Evolutionary conservation across 768 basidiomycete genomes (phyloP), one percentile per base, ranked within the genome.

Genomic region (Leccinum pellstonianum): DNA sequence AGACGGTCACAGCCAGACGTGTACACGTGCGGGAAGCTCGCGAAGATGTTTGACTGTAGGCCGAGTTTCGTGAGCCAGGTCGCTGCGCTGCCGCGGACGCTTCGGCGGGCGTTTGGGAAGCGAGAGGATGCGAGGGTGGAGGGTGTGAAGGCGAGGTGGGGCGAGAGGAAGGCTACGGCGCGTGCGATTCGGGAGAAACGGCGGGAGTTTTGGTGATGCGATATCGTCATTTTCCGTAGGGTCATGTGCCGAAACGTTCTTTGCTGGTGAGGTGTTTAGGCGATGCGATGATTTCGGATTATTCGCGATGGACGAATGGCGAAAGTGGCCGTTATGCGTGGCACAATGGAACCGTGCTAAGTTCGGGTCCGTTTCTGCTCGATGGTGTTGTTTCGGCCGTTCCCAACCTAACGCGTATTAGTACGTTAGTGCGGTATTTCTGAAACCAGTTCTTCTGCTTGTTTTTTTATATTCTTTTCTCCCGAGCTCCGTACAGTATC

Each of bases 41-140:
- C 93, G 29, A 80, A 82, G 70, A 84, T 83, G 80, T 95, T 94
- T 72, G 80, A 80, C 14, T 90, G 88, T 77, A 86, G 88, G 9
- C 79, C 82, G 49, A 76, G 79, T 51, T 91, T 91, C 63, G 85
- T 93, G 57, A 80, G 79, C 10, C 77, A 80, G 61, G 77, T 88
- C 19, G 88, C 91, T 11, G 83, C 86, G 4, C 74, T 91, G 55
- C 81, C 80, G 63, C 81, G 81, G 57, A 62, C 80, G 5, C 73
- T 81, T 53, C 73, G 84, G 55, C 82, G 73, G 63, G 70, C 72
- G 54, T 74, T 80, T 57, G 73, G 77, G 55, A 76, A 64, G 59
- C 72, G 62, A 59, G 77, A 83, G 59, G 81, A 86, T 21, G 75
- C 65, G 54, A 75, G 74, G 65, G 84, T 86, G 58, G 79, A 75